These are phyloP conservation scores for Saccharomycopsis sp. DNA, from an alignment of 805 yeast genomes.

Conservation along the genomic window DNA sequence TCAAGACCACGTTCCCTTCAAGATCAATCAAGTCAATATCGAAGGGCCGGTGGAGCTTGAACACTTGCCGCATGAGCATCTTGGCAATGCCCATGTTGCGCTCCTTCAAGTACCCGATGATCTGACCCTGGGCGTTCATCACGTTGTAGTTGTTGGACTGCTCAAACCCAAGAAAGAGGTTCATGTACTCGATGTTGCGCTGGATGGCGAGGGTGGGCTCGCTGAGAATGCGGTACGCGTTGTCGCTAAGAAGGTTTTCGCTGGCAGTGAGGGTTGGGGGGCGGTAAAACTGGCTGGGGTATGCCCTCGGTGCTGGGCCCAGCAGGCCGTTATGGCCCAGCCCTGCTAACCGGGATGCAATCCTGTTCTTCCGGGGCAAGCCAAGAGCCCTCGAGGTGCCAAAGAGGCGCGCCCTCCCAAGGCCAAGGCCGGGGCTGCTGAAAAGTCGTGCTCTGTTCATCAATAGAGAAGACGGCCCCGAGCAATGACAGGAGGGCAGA, in stretches of 20 bases:
- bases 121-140: slow-evolving; percentile 63
- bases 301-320: too few species aligned
- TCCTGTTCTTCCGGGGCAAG: too few species aligned
- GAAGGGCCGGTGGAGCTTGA: slow-evolving; percentile 80
- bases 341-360: too few species aligned
- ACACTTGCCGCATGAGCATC: slow-evolving; percentile 72
- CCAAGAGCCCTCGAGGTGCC: too few species aligned
- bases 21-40: slow-evolving; percentile 62
- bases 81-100: slow-evolving; percentile 49
- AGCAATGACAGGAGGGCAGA: too few species aligned
- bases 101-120: slow-evolving; percentile 75
- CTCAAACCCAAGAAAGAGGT: slow-evolving; percentile 79
- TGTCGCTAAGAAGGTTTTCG: slow-evolving; percentile 4
- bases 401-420: too few species aligned
- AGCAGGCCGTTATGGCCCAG: too few species aligned
- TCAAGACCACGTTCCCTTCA: slow-evolving; percentile 49
- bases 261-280: too few species aligned
- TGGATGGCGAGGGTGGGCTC: slow-evolving; percentile 86
- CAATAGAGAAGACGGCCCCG: too few species aligned
- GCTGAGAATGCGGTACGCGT: slow-evolving; percentile 37
- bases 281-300: too few species aligned
- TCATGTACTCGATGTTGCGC: slow-evolving; percentile 82
- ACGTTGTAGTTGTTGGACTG: slow-evolving; percentile 78
- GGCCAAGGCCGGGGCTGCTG: too few species aligned
- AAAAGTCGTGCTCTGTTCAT: too few species aligned